phyloP scores from a whole-genome alignment of 805 yeast species.

The Lachancea kluyveri region DNA sequence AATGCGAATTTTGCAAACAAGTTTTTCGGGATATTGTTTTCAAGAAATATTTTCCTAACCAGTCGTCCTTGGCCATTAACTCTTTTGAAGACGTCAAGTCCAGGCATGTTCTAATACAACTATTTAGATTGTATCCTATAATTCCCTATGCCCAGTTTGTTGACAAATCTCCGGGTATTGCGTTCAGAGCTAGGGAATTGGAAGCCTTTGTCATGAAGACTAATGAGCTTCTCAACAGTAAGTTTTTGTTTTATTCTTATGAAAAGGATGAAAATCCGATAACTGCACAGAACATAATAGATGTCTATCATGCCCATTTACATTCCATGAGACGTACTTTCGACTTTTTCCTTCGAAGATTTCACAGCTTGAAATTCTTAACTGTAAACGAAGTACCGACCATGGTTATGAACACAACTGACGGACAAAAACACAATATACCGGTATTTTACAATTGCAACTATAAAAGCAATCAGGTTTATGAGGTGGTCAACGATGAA shows the following conservation, averaged over 20 bases:
- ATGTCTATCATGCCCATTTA: constrained; percentile 28
- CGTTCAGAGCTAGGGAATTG: constrained; percentile 28
- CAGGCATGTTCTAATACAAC: constrained; percentile 26
- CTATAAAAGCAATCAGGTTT: constrained; percentile 26
- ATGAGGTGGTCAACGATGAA: constrained; percentile 25
- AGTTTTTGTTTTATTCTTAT: constrained; percentile 4
- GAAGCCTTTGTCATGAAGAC: constrained; percentile 20
- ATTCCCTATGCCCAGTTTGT: constrained; percentile 34
- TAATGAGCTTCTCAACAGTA: constrained; percentile 19
- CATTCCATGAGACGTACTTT: constrained; percentile 32
- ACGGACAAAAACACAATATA: constrained; percentile 23
- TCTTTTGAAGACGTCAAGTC: constrained; percentile 19
- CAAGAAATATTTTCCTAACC: constrained; percentile 26
- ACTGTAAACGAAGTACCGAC: constrained; percentile 33
- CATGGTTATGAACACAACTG: constrained; percentile 20
- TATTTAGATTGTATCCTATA: constrained; percentile 27
- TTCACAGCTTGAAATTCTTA: constrained; percentile 27
- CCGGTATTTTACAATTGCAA: constrained; percentile 22
- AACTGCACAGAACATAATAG: constrained; percentile 24
- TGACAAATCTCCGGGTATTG: constrained; percentile 33
- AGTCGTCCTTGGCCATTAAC: constrained; percentile 19
- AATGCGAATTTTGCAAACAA: constrained; percentile 22
- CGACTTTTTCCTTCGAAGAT: constrained; percentile 26
- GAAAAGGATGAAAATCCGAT: constrained; percentile 11
- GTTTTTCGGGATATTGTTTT: constrained; percentile 24